These are phyloP conservation scores for Cyclaneusma minus DNA, from an alignment of 2,329 filamentous ascomycete genomes.

Conservation along the genomic window DNA sequence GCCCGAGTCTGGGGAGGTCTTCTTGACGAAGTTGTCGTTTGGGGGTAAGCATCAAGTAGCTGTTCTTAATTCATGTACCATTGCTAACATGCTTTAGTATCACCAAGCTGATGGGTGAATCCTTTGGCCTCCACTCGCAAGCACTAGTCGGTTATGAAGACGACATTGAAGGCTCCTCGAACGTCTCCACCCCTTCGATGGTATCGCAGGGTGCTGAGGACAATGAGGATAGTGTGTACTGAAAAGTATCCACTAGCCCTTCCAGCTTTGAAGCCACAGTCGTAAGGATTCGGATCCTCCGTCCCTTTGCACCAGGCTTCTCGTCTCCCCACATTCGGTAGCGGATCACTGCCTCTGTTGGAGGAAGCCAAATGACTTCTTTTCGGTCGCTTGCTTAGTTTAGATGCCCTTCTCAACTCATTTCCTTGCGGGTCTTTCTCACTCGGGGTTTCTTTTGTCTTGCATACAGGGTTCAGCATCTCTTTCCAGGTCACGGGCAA, in stretches of 20 bases:
- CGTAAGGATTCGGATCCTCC: conserved; percentile 7
- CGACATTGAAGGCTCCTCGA: conserved; percentile 55
- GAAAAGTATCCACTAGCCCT: conserved; percentile 19
- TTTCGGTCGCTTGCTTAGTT: conserved; percentile 21
- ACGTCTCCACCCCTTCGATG: conserved; percentile 56
- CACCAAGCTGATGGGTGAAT: conserved; percentile 92
- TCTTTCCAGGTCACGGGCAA: conserved; percentile 27
- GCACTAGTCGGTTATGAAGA: conserved; percentile 91
- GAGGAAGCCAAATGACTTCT: conserved; percentile 24
- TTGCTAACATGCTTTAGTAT: conserved; percentile 46
- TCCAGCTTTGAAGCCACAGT: conserved; percentile 16
- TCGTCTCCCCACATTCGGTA: conserved; percentile 10
- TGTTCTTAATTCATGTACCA: conserved; percentile 1
- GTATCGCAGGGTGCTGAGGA: conserved; percentile 52
- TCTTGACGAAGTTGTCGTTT: conserved; percentile 96
- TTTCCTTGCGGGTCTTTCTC: conserved; percentile 11
- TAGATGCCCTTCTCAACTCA: conserved; percentile 18
- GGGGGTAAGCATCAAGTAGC: conserved; percentile 99
- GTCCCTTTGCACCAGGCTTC: conserved; percentile 3
- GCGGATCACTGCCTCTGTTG: conserved; percentile 10
- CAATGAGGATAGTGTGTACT: conserved; percentile 54
- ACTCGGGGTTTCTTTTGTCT: conserved; percentile 18
- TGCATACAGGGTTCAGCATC: conserved; percentile 17
- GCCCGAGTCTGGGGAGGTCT: conserved; percentile 94
- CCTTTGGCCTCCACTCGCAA: conserved; percentile 92